Evolutionary conservation across 2,329 filamentous ascomycete species (phyloP).

Genomic region (Fonsecaea monophora): DNA sequence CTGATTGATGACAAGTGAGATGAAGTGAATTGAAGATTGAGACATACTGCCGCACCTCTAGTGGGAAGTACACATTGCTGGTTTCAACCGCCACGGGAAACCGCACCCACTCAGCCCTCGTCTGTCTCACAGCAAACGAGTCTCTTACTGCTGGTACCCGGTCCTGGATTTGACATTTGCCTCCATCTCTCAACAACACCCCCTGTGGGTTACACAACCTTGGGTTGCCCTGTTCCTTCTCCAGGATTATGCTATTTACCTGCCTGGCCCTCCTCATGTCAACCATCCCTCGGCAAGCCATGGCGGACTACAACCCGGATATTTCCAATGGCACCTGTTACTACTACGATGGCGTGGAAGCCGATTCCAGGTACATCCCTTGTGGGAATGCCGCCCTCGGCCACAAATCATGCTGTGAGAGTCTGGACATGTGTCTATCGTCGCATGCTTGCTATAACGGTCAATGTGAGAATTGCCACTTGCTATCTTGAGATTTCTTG

Average conservation of each 20-base stretch:
- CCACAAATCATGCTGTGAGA: constrained; percentile 38
- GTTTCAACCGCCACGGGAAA: constrained; percentile 1
- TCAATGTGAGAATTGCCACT: constrained; percentile 23
- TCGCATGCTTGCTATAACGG: constrained; percentile 39
- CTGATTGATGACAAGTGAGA: constrained; percentile 39
- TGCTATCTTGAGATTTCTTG: background rate
- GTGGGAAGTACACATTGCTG: background rate
- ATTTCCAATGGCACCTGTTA: constrained; percentile 40
- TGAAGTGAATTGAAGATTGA: constrained; percentile 16
- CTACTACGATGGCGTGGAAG: constrained; percentile 30
- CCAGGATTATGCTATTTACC: constrained; percentile 4
- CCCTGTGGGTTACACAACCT: constrained; percentile 22
- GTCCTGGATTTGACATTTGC: constrained; percentile 11
- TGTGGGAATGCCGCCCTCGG: constrained; percentile 38
- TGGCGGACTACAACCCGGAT: constrained; percentile 34
- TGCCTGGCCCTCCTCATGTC: constrained; percentile 11
- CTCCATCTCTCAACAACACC: constrained; percentile 1
- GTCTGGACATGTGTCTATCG: constrained; percentile 35
- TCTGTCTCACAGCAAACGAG: constrained; percentile 20
- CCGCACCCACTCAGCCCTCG: constrained; percentile 19
- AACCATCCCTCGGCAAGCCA: constrained; percentile 16
- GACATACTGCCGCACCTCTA: constrained; percentile 9
- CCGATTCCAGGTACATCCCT: constrained; percentile 36
- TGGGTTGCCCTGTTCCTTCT: background rate
- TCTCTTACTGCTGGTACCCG: constrained; percentile 5